Evolutionary conservation across 2,329 filamentous ascomycete species (phyloP).

Genomic region (Ophiocordyceps unilateralis): DNA sequence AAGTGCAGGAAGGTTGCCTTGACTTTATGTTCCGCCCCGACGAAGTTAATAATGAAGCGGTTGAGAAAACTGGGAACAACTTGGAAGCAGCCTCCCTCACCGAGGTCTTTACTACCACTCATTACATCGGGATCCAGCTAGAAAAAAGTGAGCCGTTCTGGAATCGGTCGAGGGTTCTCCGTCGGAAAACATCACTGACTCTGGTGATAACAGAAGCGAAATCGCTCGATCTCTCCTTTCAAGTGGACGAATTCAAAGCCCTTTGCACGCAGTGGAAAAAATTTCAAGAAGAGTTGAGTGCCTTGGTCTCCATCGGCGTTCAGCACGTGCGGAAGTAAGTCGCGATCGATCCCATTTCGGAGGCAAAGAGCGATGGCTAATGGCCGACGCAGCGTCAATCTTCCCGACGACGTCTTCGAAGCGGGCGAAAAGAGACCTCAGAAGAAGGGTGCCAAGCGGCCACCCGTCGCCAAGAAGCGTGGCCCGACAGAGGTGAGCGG

Average conservation of each 20-base stretch:
- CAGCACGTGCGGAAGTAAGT: conserved; percentile 74
- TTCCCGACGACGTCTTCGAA: conserved; percentile 81
- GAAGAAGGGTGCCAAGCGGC: conserved; percentile 30
- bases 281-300: conserved; percentile 55
- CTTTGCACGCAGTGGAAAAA: conserved; percentile 60
- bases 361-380: not conserved
- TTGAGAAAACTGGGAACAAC: conserved; percentile 27
- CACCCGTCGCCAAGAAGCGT: conserved; percentile 28
- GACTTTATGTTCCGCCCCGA: conserved; percentile 24
- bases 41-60: conserved; percentile 14
- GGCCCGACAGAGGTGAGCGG: conserved; percentile 29
- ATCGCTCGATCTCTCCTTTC: conserved; percentile 60
- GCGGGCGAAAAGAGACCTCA: conserved; percentile 59
- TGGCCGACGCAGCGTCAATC: conserved; percentile 46
- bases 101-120: conserved; percentile 71
- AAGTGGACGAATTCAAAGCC: conserved; percentile 76
- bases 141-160: conserved; percentile 44
- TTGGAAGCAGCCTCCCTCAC: conserved; percentile 9
- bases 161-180: no score
- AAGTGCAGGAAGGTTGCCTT: conserved; percentile 36
- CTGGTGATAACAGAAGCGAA: conserved; percentile 34
- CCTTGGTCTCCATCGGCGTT: conserved; percentile 47
- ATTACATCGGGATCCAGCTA: conserved; percentile 81
- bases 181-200: conserved; percentile 13
- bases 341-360: no score